These are phyloP conservation scores for Nicotiana knightiana DNA, from an alignment of 257 asterid genomes.

Conservation along the genomic window DNA sequence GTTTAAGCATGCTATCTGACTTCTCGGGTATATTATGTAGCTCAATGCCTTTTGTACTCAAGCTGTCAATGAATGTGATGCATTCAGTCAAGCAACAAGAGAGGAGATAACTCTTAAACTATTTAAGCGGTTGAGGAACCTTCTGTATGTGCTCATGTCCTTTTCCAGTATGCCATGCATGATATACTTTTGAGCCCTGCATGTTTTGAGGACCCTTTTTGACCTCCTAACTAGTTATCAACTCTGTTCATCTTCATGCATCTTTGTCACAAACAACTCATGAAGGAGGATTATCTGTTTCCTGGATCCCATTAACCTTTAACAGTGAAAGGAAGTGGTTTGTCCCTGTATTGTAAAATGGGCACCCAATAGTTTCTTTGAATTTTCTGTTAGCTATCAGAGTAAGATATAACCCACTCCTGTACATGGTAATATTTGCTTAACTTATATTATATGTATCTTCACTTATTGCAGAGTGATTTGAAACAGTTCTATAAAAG, in stretches of 20 bases:
- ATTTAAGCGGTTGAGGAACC: slow-evolving; percentile 70
- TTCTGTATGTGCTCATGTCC: slow-evolving; percentile 52
- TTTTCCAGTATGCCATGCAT: not conserved
- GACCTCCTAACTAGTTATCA: not conserved
- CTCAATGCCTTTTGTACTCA: slow-evolving; percentile 72
- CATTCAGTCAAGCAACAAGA: slow-evolving; percentile 62
- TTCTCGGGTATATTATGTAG: slow-evolving; percentile 33
- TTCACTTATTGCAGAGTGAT: not conserved
- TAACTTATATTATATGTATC: not conserved
- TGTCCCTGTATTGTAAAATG: not conserved
- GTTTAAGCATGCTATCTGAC: slow-evolving; percentile 12
- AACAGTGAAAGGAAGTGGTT: not conserved
- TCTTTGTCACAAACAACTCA: not conserved
- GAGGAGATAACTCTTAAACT: slow-evolving; percentile 59
- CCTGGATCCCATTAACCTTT: not conserved
- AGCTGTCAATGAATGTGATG: slow-evolving; percentile 45
- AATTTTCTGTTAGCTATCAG: not conserved
- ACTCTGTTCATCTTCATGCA: not conserved
- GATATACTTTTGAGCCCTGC: not conserved
- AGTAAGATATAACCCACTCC: not conserved
- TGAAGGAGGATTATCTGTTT: not conserved
- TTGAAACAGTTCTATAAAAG: not conserved
- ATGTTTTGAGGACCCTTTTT: not conserved
- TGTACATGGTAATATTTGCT: not conserved
- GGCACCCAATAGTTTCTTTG: not conserved